phyloP scores from a whole-genome alignment of 1,139 yeast genomes.

The Sugiyamaella grinbergsii region DNA sequence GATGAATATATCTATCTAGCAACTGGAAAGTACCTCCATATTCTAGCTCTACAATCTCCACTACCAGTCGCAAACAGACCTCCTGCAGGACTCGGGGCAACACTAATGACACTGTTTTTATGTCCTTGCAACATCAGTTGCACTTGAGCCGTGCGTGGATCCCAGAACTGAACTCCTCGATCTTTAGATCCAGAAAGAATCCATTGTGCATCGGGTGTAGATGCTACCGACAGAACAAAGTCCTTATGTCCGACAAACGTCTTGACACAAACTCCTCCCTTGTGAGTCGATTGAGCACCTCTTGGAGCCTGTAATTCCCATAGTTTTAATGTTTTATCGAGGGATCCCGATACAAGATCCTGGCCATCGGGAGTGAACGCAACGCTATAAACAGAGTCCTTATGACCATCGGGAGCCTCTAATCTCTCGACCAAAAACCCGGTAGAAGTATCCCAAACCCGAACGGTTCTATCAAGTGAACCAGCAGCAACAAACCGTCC shows the following conservation, averaged over 20 bases:
- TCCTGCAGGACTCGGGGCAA: constrained; percentile 81
- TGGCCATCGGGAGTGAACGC: constrained; percentile 91
- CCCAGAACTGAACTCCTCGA: constrained; percentile 98
- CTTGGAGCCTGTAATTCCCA: constrained; percentile 76
- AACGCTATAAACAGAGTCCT: constrained; percentile 94
- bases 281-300: constrained; percentile 45
- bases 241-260: constrained; percentile 97
- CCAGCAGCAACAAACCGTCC: constrained; percentile 96
- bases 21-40: constrained; percentile 68
- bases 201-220: constrained; percentile 92
- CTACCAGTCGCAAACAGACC: constrained; percentile 94
- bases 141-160: constrained; percentile 87
- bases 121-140: constrained; percentile 96
- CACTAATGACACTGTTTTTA: constrained; percentile 92
- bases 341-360: constrained; percentile 91
- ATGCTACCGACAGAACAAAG: constrained; percentile 90
- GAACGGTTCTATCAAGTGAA: constrained; percentile 88
- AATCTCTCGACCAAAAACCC: constrained; percentile 86
- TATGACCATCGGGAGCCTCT: constrained; percentile 94
- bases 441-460: constrained; percentile 96
- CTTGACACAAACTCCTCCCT: constrained; percentile 69
- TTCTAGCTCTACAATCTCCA: constrained; percentile 97
- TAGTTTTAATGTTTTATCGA: constrained; percentile 93
- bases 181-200: constrained; percentile 94
- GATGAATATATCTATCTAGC: constrained; percentile 18